Evolutionary conservation across 2,329 filamentous ascomycete genomes (phyloP).

Genomic region (Malbranchea zuffiana): DNA sequence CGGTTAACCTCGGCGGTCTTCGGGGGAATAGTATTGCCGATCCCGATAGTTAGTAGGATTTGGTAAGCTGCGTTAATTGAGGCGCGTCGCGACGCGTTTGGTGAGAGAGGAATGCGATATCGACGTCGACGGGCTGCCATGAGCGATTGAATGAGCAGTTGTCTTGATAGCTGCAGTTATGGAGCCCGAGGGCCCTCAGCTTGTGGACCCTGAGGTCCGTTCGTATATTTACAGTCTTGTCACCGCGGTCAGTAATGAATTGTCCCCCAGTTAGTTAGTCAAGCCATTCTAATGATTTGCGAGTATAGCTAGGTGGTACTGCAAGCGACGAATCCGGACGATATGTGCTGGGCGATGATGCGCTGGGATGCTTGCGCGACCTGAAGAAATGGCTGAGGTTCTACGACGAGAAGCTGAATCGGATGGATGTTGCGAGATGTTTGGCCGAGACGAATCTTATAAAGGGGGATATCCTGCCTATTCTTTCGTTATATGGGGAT

Average conservation of each 20-base stretch:
- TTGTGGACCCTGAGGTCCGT: constrained; percentile 83
- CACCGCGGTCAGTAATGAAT: constrained; percentile 59
- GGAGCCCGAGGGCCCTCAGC: constrained; percentile 34
- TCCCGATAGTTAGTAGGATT: not conserved
- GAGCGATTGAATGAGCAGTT: not conserved
- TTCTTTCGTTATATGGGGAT: constrained; percentile 71
- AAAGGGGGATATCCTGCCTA: constrained; percentile 78
- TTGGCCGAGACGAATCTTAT: constrained; percentile 87
- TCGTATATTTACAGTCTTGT: constrained; percentile 89
- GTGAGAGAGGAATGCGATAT: not conserved
- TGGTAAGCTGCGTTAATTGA: constrained; percentile 3
- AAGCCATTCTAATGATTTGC: constrained; percentile 1
- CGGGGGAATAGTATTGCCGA: constrained; percentile 8
- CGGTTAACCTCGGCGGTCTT: constrained; percentile 24
- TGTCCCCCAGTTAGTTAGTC: too few relatives aligned
- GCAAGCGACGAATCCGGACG: constrained; percentile 66
- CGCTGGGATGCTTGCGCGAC: constrained; percentile 81
- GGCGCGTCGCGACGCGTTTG: constrained; percentile 9
- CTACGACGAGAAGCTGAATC: constrained; percentile 85
- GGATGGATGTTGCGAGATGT: constrained; percentile 88
- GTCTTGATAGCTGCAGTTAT: constrained; percentile 21
- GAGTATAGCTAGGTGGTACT: constrained; percentile 76
- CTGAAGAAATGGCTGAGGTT: constrained; percentile 91
- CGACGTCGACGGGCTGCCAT: not conserved
- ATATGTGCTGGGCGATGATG: constrained; percentile 88